Evolutionary conservation across 371 early-diverging fungal species (phyloP), one percentile per base, ranked within the genome.

Genomic region (Lichtheimia corymbifera): DNA sequence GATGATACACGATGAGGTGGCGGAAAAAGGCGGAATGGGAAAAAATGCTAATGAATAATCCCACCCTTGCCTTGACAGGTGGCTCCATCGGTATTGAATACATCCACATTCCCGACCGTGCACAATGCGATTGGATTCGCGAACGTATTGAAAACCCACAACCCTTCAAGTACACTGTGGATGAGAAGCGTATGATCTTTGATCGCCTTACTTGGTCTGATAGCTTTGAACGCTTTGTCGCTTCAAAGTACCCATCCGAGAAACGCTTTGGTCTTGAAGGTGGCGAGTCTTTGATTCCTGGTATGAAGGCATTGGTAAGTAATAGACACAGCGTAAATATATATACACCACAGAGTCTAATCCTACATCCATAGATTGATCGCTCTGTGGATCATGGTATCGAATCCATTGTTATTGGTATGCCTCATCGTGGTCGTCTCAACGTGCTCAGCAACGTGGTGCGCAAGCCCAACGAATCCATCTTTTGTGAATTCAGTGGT

Each of bases 261-360:
- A 98, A 98, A 90, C 89, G 98, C 62, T 98, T 97, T 69, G 98
- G 98, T 69, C 88, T 98, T 49, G 98, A 98, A 80, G 98, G 98
- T 68, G 91, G 95, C 75, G 98, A 98, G 71, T 79, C 89, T 70
- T 86, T 98, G 73, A 96, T 98, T 66, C 97, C 97, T 49, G 97
- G 96, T 66, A 95, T 98, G 95, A 97, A 97, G 81, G 91, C 94
- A 57, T 74, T 97, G 89, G 90, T 93, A 79, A 73, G 83, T 73
- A 25, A 24, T 35, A 12, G 18, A 15, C 28, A 3, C 13, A 18
- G 12, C n/a, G 20, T 18, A 12, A 64, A 40, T 17, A 25, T 24
- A 20, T 45, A 41, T 17, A 30, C 35, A 13, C 22, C 20, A 55
- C 25, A n/a, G 4, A 41, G 9, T 18, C 15, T 14, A 55, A 55